Evolutionary conservation across 805 yeast genomes (phyloP).

Genomic region (Yamadazyma sp.): DNA sequence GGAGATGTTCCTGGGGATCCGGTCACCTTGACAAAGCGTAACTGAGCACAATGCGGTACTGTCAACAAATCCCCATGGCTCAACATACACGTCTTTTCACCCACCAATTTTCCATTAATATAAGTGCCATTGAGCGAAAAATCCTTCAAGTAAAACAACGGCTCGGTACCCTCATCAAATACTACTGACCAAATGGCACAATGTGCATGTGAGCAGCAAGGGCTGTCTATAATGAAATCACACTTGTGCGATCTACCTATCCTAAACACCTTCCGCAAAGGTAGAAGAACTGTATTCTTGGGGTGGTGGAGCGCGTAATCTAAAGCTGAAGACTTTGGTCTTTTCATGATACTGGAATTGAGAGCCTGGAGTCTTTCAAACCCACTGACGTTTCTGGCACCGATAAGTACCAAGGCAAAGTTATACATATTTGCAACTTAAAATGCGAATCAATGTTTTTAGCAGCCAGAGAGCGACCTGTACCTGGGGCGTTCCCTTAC

Average conservation of each 20-base stretch:
- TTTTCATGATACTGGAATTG: no score
- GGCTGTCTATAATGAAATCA: conserved; percentile 32
- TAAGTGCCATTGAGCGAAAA: conserved; percentile 51
- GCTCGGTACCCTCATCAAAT: conserved; percentile 49
- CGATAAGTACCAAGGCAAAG: conserved; percentile 2
- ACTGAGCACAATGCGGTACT: background rate
- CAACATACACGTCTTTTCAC: conserved; percentile 30
- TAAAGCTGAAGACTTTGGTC: no score
- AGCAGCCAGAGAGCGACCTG: conserved; percentile 9
- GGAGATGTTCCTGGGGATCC: no score
- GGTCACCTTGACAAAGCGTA: conserved; percentile 2
- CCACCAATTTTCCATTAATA: conserved; percentile 37
- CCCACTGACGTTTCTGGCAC: background rate
- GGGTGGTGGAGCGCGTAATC: no score
- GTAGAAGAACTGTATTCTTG: no score
- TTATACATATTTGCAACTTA: background rate
- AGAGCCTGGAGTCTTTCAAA: background rate
- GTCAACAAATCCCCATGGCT: conserved; percentile 38
- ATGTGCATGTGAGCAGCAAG: conserved; percentile 47
- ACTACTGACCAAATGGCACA: conserved; percentile 48
- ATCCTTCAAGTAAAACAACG: conserved; percentile 52
- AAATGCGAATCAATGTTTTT: background rate
- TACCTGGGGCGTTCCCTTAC: conserved; percentile 1
- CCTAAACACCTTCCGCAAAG: conserved; percentile 22
- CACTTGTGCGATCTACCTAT: conserved; percentile 43